These are phyloP conservation scores for Lenwebbia sp. DNA, from an alignment of 345 rosid genomes.

Conservation along the genomic window DNA sequence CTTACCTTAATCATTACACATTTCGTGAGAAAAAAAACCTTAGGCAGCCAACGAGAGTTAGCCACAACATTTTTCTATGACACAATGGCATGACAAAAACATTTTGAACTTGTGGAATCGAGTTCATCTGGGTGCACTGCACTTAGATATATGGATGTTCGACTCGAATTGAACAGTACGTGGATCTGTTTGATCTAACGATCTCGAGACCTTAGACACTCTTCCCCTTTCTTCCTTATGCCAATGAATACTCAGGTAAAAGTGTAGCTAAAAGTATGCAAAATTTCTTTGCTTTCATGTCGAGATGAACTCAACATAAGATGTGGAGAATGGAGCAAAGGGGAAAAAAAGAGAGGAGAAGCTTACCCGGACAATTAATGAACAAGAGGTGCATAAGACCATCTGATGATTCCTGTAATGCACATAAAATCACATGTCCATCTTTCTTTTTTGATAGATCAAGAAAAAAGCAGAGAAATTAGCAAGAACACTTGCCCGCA, in stretches of 20 bases:
- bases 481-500: background rate
- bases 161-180: background rate
- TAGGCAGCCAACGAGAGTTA: background rate
- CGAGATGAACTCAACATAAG: background rate
- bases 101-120: background rate
- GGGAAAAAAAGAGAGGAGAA: background rate
- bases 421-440: background rate
- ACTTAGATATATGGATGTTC: background rate
- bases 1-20: background rate
- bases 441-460: background rate
- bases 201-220: background rate
- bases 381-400: background rate
- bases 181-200: background rate
- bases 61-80: background rate
- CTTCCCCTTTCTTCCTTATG: background rate
- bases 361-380: background rate
- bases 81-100: background rate
- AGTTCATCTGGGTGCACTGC: background rate
- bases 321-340: background rate
- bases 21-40: background rate
- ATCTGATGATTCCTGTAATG: background rate
- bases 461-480: background rate
- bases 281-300: background rate
- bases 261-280: background rate
- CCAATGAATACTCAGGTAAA: background rate